Percentiles rank a stretch among this genome's conserved stretches.
Evolutionary conservation across 2,329 filamentous ascomycete genomes (phyloP).

Genomic region (Colletotrichum cereale): DNA sequence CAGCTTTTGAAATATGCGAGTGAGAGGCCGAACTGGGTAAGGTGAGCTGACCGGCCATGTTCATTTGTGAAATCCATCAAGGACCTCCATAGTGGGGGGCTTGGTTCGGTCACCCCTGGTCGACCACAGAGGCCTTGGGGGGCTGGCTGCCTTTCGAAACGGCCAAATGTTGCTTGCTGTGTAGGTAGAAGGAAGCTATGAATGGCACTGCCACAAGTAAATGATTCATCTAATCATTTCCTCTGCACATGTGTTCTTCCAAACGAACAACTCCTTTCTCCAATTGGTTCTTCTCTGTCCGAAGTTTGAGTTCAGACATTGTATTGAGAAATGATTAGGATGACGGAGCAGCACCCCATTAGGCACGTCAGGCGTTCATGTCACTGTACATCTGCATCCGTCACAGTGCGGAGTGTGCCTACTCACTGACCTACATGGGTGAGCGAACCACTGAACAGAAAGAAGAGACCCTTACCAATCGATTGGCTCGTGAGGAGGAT

Average conservation of each 20-base stretch:
- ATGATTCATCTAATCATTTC: not conserved
- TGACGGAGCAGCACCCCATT: not conserved
- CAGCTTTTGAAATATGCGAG: not conserved
- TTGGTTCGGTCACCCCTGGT: not conserved
- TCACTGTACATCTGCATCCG: not conserved
- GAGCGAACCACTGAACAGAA: slow-evolving; percentile 23
- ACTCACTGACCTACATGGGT: not conserved
- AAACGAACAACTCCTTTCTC: not conserved
- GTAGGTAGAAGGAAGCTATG: not conserved
- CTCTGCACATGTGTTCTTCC: not conserved
- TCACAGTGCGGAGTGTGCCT: not conserved
- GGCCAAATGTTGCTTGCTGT: slow-evolving; percentile 15
- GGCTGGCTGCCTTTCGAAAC: not conserved
- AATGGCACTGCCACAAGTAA: slow-evolving; percentile 33
- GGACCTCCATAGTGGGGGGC: not conserved
- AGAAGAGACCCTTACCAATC: slow-evolving; percentile 9
- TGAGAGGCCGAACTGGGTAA: not conserved
- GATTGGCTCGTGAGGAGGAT: slow-evolving; percentile 20
- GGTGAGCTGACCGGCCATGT: not conserved
- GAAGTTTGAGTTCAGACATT: not conserved
- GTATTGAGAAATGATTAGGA: not conserved
- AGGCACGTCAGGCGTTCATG: not conserved
- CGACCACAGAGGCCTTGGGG: not conserved
- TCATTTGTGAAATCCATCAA: not conserved
- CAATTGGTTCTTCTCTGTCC: not conserved